Evolutionary conservation across 495 filamentous ascomycete genomes (phyloP).

Genomic region (Clavariopsis aquatica): DNA sequence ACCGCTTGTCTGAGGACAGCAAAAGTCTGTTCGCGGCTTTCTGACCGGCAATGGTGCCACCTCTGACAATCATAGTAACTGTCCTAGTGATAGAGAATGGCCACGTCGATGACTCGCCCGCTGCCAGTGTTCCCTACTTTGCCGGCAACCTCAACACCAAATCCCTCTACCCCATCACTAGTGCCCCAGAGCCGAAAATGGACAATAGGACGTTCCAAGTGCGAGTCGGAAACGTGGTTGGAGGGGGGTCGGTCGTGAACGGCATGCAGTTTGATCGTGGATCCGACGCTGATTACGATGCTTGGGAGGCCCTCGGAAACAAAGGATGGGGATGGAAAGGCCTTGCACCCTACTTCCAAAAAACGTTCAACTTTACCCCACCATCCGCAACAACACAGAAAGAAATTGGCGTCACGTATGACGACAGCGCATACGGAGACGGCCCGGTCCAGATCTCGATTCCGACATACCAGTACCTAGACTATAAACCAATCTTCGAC

Average conservation of each 20-base stretch:
- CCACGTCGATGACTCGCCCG: constrained; percentile 19
- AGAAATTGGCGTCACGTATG: constrained; percentile 43
- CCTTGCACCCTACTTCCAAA: constrained; percentile 35
- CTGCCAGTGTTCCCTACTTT: constrained; percentile 7
- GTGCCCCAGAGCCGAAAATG: constrained; percentile 13
- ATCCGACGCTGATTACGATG: constrained; percentile 39
- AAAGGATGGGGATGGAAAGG: constrained; percentile 42
- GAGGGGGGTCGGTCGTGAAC: constrained; percentile 50
- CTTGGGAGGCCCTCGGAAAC: constrained; percentile 32
- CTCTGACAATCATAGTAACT: neutral
- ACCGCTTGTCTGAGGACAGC: constrained; percentile 45
- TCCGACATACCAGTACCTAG: constrained; percentile 49
- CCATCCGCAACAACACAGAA: constrained; percentile 1
- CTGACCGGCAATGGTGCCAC: too few relatives aligned
- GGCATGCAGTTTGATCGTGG: constrained; percentile 42
- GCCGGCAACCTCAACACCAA: neutral
- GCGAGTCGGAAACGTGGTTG: constrained; percentile 43
- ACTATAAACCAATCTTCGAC: constrained; percentile 38
- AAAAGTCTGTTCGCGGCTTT: neutral
- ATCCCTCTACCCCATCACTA: constrained; percentile 5
- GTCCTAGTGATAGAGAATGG: constrained; percentile 31
- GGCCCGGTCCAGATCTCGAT: constrained; percentile 50
- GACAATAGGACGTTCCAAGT: constrained; percentile 9
- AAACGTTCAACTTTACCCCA: constrained; percentile 10
- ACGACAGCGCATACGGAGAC: constrained; percentile 45